A percentile compares a stretch with the other conserved stretches of the same genome.
Evolutionary conservation across 805 yeast genomes (phyloP).

Genomic region (Candida tibetensis): DNA sequence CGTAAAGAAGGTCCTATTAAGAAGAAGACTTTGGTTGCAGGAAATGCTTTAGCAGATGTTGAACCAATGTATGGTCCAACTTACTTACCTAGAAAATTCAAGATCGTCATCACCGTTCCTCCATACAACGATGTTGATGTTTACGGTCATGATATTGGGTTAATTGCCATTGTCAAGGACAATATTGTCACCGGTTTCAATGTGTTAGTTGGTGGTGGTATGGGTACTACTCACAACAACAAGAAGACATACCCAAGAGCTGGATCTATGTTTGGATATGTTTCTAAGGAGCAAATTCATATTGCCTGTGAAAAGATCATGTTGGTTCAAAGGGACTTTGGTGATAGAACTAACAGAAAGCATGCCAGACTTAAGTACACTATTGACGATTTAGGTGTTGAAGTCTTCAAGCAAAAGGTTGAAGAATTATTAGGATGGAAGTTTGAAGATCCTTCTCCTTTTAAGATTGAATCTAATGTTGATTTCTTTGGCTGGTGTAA

Average conservation of each 20-base stretch:
- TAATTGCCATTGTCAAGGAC: slow-evolving; percentile 78
- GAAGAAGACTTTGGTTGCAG: slow-evolving; percentile 81
- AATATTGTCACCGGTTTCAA: slow-evolving; percentile 74
- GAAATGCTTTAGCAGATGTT: slow-evolving; percentile 73
- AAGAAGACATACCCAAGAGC: slow-evolving; percentile 95
- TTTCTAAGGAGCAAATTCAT: slow-evolving; percentile 62
- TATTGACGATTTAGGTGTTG: slow-evolving; percentile 90
- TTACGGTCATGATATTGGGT: slow-evolving; percentile 91
- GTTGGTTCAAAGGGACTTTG: slow-evolving; percentile 91
- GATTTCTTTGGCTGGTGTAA: slow-evolving; percentile 93
- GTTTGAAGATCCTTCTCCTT: slow-evolving; percentile 68
- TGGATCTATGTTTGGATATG: slow-evolving; percentile 83
- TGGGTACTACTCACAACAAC: slow-evolving; percentile 98
- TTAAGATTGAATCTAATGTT: slow-evolving; percentile 78
- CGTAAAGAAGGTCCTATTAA: slow-evolving; percentile 76
- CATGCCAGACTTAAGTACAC: slow-evolving; percentile 98
- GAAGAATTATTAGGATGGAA: slow-evolving; percentile 79
- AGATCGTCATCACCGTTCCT: slow-evolving; percentile 91
- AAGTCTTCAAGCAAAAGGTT: slow-evolving; percentile 71
- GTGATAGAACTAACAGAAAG: slow-evolving; percentile 94
- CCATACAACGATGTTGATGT: slow-evolving; percentile 97
- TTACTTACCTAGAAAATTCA: slow-evolving; percentile 93
- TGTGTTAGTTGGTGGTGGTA: slow-evolving; percentile 94
- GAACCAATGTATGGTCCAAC: slow-evolving; percentile 88
- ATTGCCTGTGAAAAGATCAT: slow-evolving; percentile 85